phyloP scores from a whole-genome alignment of 1,139 yeast species.

The Pichia sp. region DNA sequence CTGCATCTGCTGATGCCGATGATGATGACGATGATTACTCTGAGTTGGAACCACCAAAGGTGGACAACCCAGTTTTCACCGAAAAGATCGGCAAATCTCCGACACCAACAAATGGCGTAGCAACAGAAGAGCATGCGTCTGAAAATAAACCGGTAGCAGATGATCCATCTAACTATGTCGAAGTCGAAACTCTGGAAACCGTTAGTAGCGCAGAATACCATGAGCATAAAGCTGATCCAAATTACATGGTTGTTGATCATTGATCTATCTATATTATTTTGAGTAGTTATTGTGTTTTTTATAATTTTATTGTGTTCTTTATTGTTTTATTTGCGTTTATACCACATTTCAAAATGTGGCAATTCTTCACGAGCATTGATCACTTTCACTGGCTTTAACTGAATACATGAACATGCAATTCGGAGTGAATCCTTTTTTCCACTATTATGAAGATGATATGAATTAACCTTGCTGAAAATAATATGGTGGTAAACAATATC shows the following conservation, averaged over 20 bases:
- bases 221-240: constrained; percentile 37
- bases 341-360: neutral
- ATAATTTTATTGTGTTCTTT: neutral
- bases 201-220: constrained; percentile 42
- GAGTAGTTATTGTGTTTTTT: constrained; percentile 1
- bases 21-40: constrained; percentile 9
- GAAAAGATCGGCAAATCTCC: constrained; percentile 9
- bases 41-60: constrained; percentile 7
- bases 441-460: too few relatives aligned
- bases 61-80: constrained; percentile 11
- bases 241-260: constrained; percentile 39
- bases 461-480: too few relatives aligned
- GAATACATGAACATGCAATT: too few relatives aligned
- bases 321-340: neutral
- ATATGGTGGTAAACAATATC: too few relatives aligned
- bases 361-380: too few relatives aligned
- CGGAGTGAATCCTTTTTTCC: too few relatives aligned
- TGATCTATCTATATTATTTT: constrained; percentile 10
- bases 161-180: constrained; percentile 18
- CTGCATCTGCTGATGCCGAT: constrained; percentile 6
- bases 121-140: neutral
- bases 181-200: constrained; percentile 41
- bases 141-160: constrained; percentile 2
- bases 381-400: too few relatives aligned
- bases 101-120: constrained; percentile 2